These are phyloP conservation scores for Parmales sp. DNA, from an alignment of 108 stramenopile genomes.

Conservation along the genomic window DNA sequence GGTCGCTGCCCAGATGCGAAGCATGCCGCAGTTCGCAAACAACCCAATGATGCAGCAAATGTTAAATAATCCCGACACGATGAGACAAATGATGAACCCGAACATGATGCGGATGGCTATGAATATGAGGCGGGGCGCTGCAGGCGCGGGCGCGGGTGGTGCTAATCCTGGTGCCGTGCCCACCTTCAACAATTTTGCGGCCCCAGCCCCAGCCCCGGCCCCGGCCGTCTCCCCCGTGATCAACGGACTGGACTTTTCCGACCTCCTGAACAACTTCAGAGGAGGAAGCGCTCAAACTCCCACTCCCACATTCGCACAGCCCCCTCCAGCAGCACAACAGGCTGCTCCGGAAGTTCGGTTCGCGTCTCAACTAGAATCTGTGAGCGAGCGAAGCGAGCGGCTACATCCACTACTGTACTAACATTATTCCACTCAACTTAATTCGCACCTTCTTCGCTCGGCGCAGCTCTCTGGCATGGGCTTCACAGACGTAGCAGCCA, in stretches of 20 bases:
- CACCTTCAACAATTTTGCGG: neutral
- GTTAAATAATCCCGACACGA: neutral
- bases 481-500: constrained; percentile 29
- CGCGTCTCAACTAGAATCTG: constrained; percentile 28
- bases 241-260: constrained; percentile 29
- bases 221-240: neutral
- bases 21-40: neutral
- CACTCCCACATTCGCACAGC: neutral
- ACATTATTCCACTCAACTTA: too few species aligned
- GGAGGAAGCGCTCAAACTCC: neutral
- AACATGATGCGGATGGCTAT: neutral
- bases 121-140: neutral
- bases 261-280: constrained; percentile 17
- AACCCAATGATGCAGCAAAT: constrained; percentile 10
- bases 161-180: neutral
- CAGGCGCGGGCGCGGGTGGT: neutral
- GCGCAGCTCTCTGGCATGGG: too few species aligned
- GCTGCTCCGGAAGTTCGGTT: constrained; percentile 23
- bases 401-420: too few species aligned
- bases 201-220: neutral
- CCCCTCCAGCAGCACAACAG: neutral
- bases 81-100: constrained; percentile 8
- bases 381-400: too few species aligned
- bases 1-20: neutral
- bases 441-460: too few species aligned